Percentiles rank a stretch among this genome's conserved stretches.
Conservation (phyloP, 2,329 filamentous ascomycete genomes). For the Neofusicoccum sp. region DNA sequence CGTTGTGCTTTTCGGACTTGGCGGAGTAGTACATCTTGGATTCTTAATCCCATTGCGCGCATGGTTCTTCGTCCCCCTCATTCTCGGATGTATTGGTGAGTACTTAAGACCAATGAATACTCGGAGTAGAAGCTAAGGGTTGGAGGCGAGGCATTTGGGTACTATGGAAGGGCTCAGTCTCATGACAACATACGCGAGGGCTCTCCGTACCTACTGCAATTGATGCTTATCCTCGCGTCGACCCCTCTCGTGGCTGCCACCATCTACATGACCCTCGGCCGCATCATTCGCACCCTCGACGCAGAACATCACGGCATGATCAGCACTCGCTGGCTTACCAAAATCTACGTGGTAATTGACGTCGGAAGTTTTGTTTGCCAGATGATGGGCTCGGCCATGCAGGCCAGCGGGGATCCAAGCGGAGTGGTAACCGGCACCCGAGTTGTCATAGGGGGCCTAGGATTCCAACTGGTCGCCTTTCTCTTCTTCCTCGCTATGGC, state of each 20-base stretch:
- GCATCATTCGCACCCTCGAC: slow-evolving; percentile 36
- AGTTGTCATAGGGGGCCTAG: slow-evolving; percentile 49
- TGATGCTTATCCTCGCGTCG: slow-evolving; percentile 45
- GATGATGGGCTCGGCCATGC: slow-evolving; percentile 25
- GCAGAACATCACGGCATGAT: slow-evolving; percentile 23
- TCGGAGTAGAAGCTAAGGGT: neutral
- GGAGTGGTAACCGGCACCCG: slow-evolving; percentile 32
- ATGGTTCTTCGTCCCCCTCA: slow-evolving; percentile 54
- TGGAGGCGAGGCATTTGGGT: slow-evolving; percentile 52
- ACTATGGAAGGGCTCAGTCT: slow-evolving; percentile 42
- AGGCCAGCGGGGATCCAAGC: slow-evolving; percentile 17
- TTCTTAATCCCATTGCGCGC: slow-evolving; percentile 40
- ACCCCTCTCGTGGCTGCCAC: slow-evolving; percentile 48
- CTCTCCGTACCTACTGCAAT: slow-evolving; percentile 45
- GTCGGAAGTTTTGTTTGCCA: slow-evolving; percentile 25
- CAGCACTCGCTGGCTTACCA: slow-evolving; percentile 19
- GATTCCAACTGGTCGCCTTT: slow-evolving; percentile 52
- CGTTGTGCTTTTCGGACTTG: slow-evolving; percentile 27
- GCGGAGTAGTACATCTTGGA: slow-evolving; percentile 36
- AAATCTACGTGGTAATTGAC: slow-evolving; percentile 26
- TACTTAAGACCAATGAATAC: neutral
- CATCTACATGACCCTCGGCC: slow-evolving; percentile 45
- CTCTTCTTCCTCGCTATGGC: slow-evolving; percentile 45
- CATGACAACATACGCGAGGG: slow-evolving; percentile 32
- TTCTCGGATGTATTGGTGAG: slow-evolving; percentile 52